Conservation (phyloP, 192 early-diverging fungal species). For the Fimicolochytrium jonesii region DNA sequence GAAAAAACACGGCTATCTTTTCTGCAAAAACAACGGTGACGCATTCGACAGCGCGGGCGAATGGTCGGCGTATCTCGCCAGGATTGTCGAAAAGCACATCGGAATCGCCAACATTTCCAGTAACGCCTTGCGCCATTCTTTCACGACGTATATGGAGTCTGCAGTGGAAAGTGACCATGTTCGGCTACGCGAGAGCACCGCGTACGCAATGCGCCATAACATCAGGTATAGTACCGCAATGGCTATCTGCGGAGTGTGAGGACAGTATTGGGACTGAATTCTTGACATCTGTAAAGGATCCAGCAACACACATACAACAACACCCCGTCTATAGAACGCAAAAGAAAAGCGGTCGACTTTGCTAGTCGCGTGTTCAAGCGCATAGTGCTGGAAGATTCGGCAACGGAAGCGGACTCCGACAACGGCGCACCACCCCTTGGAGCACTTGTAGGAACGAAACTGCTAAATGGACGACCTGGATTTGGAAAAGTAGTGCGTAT, state of each 20-base stretch:
- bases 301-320: neutral
- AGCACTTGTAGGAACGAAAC: too few relatives aligned
- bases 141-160: too few relatives aligned
- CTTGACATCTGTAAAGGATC: neutral
- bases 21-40: conserved; percentile 11
- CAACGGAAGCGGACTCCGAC: too few relatives aligned
- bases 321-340: neutral
- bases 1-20: conserved; percentile 6
- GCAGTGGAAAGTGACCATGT: too few relatives aligned
- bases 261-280: neutral
- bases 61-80: conserved; percentile 1
- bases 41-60: neutral
- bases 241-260: neutral
- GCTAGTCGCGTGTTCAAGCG: neutral
- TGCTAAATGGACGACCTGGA: too few relatives aligned
- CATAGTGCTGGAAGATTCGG: too few relatives aligned
- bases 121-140: too few relatives aligned
- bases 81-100: conserved; percentile 6
- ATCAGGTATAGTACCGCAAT: neutral
- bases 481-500: too few relatives aligned
- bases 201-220: neutral
- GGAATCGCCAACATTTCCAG: neutral
- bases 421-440: too few relatives aligned
- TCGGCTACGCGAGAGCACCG: neutral
- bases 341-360: neutral